Percentiles rank a stretch among this genome's conserved stretches.
phyloP scores from a whole-genome alignment of 176 grass and related monocot species.

The Alopecurus myosuroides region DNA sequence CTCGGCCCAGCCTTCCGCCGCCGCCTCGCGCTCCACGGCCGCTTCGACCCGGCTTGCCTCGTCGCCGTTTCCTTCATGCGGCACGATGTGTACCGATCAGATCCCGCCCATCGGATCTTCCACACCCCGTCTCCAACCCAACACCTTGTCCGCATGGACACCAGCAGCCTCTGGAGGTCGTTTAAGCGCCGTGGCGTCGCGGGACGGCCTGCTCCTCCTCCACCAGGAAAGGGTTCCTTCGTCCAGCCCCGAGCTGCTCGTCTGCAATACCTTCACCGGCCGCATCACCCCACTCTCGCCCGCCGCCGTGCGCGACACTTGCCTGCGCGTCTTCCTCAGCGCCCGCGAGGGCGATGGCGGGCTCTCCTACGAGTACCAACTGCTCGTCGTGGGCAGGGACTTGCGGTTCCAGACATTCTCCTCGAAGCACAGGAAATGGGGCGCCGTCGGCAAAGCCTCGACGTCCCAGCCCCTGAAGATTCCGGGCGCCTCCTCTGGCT shows the following conservation, averaged over 20 bases:
- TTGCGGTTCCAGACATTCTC: neutral
- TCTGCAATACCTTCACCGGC: too few relatives aligned
- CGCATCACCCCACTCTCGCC: neutral
- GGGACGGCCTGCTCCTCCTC: conserved; percentile 1
- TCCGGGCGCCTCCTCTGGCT: neutral
- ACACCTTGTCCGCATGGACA: neutral
- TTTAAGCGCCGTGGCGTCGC: neutral
- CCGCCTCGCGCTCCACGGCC: too few relatives aligned
- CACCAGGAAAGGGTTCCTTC: too few relatives aligned
- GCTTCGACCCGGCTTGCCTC: too few relatives aligned
- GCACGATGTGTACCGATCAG: too few relatives aligned
- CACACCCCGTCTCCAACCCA: neutral
- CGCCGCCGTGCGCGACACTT: fast-evolving
- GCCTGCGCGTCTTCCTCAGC: neutral
- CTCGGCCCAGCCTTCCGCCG: too few relatives aligned
- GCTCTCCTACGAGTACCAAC: neutral
- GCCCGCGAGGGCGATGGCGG: neutral
- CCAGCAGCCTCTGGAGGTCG: neutral
- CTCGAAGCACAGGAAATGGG: neutral
- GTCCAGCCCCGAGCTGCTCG: too few relatives aligned
- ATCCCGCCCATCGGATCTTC: neutral
- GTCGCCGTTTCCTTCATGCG: too few relatives aligned
- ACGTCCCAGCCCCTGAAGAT: too few relatives aligned
- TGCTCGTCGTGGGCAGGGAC: neutral
- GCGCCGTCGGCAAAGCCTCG: neutral